Conservation (phyloP, 257 asterid genomes). For the Henckelia pumila region DNA sequence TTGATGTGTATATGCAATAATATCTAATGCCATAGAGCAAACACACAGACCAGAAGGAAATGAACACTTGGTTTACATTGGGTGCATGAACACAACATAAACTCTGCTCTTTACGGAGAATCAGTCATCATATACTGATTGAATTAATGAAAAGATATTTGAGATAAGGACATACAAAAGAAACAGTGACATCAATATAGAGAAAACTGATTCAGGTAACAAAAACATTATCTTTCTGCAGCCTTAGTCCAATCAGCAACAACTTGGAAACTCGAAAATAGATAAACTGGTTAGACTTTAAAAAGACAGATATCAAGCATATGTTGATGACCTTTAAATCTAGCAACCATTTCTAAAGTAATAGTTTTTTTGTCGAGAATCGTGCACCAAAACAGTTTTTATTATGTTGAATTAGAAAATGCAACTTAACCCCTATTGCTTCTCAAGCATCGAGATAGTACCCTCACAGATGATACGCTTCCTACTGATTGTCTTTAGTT, state of each 20-base stretch:
- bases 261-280: conserved; percentile 1
- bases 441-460: conserved; percentile 11
- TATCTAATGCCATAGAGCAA: conserved; percentile 4
- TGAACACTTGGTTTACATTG: not conserved
- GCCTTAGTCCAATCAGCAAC: conserved; percentile 14
- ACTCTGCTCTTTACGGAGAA: not conserved
- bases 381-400: not conserved
- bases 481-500: conserved; percentile 7
- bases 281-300: not conserved
- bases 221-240: conserved; percentile 3
- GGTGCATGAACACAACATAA: conserved; percentile 1
- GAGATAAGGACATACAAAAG: not conserved
- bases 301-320: conserved; percentile 8
- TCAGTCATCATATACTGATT: conserved; percentile 5
- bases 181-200: conserved; percentile 6
- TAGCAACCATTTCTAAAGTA: not conserved
- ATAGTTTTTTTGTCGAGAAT: not conserved
- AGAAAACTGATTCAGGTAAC: not conserved
- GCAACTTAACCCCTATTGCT: conserved; percentile 5
- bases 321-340: not conserved
- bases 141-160: conserved; percentile 5
- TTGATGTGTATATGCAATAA: not conserved
- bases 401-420: not conserved
- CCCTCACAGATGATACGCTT: conserved; percentile 13
- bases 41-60: not conserved